phyloP scores from a whole-genome alignment of 805 yeast genomes.

The Saccharomycopsis sp. region DNA sequence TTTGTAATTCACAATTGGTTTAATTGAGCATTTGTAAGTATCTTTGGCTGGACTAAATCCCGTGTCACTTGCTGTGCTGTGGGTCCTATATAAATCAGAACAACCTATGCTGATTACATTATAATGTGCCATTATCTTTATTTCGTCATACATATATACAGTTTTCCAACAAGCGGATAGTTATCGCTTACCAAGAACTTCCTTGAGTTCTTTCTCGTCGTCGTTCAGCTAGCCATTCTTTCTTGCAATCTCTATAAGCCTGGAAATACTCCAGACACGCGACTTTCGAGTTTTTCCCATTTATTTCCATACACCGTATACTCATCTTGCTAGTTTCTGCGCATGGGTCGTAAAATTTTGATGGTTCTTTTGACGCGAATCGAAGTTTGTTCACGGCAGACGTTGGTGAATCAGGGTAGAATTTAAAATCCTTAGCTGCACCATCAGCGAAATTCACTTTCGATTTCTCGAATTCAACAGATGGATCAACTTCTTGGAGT shows the following conservation, averaged over 20 bases:
- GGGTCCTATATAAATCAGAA: too few species aligned
- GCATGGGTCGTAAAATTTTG: conserved; percentile 90
- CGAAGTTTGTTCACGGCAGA: conserved; percentile 58
- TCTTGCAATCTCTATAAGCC: conserved; percentile 89
- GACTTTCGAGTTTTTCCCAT: conserved; percentile 56
- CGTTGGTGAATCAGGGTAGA: conserved; percentile 86
- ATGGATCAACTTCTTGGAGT: not conserved
- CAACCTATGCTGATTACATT: too few species aligned
- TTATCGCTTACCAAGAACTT: conserved; percentile 13
- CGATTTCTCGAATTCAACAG: conserved; percentile 4
- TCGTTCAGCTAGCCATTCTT: conserved; percentile 52
- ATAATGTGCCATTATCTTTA: too few species aligned
- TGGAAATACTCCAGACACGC: conserved; percentile 77
- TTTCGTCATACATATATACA: too few species aligned
- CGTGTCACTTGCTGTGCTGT: too few species aligned
- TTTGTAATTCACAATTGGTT: too few species aligned
- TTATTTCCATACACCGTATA: conserved; percentile 71
- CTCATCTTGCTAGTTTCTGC: conserved; percentile 85
- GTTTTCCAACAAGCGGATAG: too few species aligned
- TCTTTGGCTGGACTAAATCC: too few species aligned
- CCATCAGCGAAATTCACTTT: conserved; percentile 17
- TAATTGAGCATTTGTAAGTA: too few species aligned
- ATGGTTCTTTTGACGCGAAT: conserved; percentile 69
- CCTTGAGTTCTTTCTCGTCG: conserved; percentile 19
- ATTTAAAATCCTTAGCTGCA: conserved; percentile 43